Base-by-base conservation (phyloP, 805 yeast species). In the Starmerella sp. region DNA sequence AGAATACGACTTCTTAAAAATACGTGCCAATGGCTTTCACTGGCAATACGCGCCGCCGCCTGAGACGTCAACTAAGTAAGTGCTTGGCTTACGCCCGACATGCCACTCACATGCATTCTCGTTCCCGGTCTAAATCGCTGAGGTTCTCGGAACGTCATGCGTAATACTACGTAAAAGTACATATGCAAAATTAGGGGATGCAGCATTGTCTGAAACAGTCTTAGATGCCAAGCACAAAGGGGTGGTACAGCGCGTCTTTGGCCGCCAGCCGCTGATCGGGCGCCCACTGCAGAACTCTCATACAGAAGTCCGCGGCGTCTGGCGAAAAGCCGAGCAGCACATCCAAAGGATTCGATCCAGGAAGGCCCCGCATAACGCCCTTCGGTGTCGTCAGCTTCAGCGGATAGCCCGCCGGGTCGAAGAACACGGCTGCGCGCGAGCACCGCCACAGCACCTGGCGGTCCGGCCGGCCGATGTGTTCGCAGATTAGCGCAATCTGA, bases 401-500 rank as follows among this genome's bases (percentile, higher is more conserved):
- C 2, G 75, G 74, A 44, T 60, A 53, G 28, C 75, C 72, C 5
- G 55, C 37, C 1, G 61, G 42, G 55, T 71, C 74, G 53, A 73
- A 73, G 55, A 73, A 73, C n/a, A 69, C 44, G 38, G 62, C 59
- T 2, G 68, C 63, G 9, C 77, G 61, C 9, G 69, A 57, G 52
- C 74, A 67, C n/a, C 59, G 56, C 41, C 58, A 61, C 28, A 73
- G 55, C 43, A 71, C 53, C 2, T 54, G 36, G 60, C 75, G 77
- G 56, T 77, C 82, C 5, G 97, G 97, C 3, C 95, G 91, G 0
- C 98, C 98, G 63, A 91, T 74, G 46, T 89, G 72, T 69, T 91
- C 89, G 39, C 95, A 83, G 58, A 93, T 89, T 66, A 91, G 95
- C 61, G 91, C 83, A 59, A 93, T 75, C 70, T 93, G 98, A 59